phyloP scores from a whole-genome alignment of 2,329 filamentous ascomycete species.

The Knoxdaviesia capensis region DNA sequence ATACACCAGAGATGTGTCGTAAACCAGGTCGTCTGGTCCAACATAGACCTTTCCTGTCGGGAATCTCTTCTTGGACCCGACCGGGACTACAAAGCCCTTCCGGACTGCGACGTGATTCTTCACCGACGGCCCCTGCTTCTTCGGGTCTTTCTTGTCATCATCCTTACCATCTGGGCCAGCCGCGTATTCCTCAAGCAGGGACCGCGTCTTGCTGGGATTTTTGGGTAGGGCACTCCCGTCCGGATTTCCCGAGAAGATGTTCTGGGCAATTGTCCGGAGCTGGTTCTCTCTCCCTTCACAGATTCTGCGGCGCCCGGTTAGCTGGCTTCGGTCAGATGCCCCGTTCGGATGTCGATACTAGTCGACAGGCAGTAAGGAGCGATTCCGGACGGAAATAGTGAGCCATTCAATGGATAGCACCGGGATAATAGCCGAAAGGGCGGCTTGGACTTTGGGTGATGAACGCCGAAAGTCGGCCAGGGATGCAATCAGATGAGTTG shows the following conservation, averaged over 20 bases:
- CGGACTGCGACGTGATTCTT: constrained; percentile 27
- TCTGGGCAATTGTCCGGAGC: constrained; percentile 8
- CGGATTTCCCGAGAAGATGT: background rate
- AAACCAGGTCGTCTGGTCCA: constrained; percentile 44
- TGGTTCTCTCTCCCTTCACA: constrained; percentile 2
- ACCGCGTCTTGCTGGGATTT: no score
- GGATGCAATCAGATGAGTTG: constrained; percentile 35
- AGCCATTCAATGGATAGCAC: constrained; percentile 43
- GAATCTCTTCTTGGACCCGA: constrained; percentile 25
- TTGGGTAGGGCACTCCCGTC: no score
- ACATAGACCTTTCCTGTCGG: constrained; percentile 37
- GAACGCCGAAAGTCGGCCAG: constrained; percentile 27
- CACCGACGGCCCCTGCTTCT: constrained; percentile 15
- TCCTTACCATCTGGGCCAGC: constrained; percentile 10
- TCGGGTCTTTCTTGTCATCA: constrained; percentile 1
- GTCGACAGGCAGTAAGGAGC: constrained; percentile 5
- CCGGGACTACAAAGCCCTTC: constrained; percentile 22
- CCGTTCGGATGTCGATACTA: no score
- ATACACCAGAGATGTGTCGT: constrained; percentile 62
- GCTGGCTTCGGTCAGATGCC: constrained; percentile 4
- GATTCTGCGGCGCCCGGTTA: background rate
- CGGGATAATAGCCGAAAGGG: constrained; percentile 22
- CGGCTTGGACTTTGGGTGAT: constrained; percentile 29
- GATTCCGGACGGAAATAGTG: constrained; percentile 23
- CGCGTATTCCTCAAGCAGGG: constrained; percentile 7